Evolutionary conservation across 2,329 filamentous ascomycete genomes (phyloP), one percentile per base, ranked within the genome.

Genomic region (Arthroderma uncinatum): DNA sequence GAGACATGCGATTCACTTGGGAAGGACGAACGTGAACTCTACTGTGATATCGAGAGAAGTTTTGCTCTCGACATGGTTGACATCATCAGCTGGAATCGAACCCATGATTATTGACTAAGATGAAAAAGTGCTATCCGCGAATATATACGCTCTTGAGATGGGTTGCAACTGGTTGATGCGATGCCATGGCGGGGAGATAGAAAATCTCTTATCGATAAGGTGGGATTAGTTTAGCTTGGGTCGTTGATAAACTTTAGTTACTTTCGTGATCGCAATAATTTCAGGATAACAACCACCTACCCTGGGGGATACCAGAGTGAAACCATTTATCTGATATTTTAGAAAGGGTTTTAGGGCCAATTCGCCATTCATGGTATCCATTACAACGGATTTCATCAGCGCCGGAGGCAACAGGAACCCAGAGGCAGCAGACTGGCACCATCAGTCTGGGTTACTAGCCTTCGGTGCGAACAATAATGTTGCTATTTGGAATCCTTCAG

Each of bases 321-420:
- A 19, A 16, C 2, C 10, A 6, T 8, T 4, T 16, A 19, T 14
- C 34, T 53, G 4, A 53, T 33, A 10, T 14, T 54, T 23, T 23
- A n/a, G 33, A n/a, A n/a, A 12, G 10, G 9, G 2, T 21, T 12
- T 21, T 39, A 14, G 14, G 19, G 23, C 39, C 14, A 39, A 37
- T 19, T 44, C 25, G 53, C 55, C 55, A 63, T 64, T 61, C 63
- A 74, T 74, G 72, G 68, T 69, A 56, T 70, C 67, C 34, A 64
- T 73, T 36, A 64, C 66, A 56, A 67, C 71, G 19, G 75, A 78
- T 44, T 83, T 80, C 64, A 77, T 93, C 63, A 85, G 89, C 50
- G 83, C 85, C 61, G 93, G 93, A 60, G 92, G 89, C 50, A 98
- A 97, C 71, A 81, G 92, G 65, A 89, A 97, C 66, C 87, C 92